These are phyloP conservation scores for Yamagishiella unicocca DNA, from an alignment of 139 green algal species.

Conservation along the genomic window DNA sequence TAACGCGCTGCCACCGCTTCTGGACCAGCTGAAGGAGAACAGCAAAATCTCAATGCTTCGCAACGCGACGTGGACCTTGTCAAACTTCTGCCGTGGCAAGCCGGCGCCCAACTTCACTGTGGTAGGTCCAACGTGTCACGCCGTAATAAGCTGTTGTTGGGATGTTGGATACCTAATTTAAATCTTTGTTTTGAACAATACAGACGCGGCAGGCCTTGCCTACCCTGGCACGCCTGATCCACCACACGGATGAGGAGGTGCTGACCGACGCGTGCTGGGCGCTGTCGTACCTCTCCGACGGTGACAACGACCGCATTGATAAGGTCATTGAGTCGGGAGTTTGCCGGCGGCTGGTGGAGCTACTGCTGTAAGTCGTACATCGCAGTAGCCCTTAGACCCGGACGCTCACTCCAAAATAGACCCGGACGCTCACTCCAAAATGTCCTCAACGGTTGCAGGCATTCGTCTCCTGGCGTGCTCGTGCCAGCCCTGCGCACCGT, in stretches of 20 bases:
- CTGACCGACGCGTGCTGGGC: slow-evolving; percentile 99
- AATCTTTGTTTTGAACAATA: neutral
- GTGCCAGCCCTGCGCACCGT: slow-evolving; percentile 98
- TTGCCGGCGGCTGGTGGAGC: slow-evolving; percentile 86
- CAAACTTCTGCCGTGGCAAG: slow-evolving; percentile 99
- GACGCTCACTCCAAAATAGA: too few relatives aligned
- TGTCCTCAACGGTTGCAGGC: too few relatives aligned
- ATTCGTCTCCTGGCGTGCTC: slow-evolving; percentile 83
- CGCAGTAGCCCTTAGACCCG: too few relatives aligned
- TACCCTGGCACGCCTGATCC: slow-evolving; percentile 92
- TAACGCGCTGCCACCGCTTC: slow-evolving; percentile 90
- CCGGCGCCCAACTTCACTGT: slow-evolving; percentile 86
- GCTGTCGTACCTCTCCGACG: slow-evolving; percentile 98
- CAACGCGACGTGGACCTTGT: slow-evolving; percentile 99
- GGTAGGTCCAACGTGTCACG: too few relatives aligned
- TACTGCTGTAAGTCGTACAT: slow-evolving; percentile 83
- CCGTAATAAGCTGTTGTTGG: neutral
- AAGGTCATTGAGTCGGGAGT: slow-evolving; percentile 97
- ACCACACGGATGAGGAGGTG: slow-evolving; percentile 97
- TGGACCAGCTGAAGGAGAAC: slow-evolving; percentile 93
- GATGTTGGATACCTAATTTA: neutral
- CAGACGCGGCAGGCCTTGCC: slow-evolving; percentile 92
- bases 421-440: too few relatives aligned
- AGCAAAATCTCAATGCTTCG: slow-evolving; percentile 97
- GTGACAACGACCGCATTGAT: slow-evolving; percentile 99